These are phyloP conservation scores for Rhizopus delemar DNA, from an alignment of 371 early-diverging fungal genomes.

Conservation along the genomic window DNA sequence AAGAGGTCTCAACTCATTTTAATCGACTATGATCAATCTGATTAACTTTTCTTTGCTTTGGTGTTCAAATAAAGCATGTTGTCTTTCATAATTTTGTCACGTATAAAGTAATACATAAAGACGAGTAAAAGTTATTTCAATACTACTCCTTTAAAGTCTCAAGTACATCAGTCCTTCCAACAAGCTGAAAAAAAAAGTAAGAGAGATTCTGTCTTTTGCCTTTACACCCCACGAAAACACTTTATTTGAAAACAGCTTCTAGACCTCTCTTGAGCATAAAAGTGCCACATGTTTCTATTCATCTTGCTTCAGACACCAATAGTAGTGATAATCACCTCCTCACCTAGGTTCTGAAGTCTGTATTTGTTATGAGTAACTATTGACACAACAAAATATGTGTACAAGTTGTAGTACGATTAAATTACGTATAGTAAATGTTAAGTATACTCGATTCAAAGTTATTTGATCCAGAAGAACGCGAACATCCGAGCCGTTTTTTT, in stretches of 20 bases:
- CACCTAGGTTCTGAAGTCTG: not conserved
- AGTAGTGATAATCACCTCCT: not conserved
- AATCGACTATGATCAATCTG: too few relatives aligned
- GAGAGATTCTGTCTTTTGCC: slow-evolving; percentile 5
- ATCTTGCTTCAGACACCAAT: slow-evolving; percentile 1
- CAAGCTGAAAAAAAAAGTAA: slow-evolving; percentile 1
- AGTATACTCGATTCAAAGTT: too few relatives aligned
- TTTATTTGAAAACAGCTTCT: not conserved
- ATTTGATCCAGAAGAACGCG: too few relatives aligned
- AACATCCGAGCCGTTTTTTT: too few relatives aligned
- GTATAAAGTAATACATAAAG: too few relatives aligned
- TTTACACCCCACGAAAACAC: not conserved
- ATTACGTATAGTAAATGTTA: too few relatives aligned
- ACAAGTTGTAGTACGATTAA: not conserved
- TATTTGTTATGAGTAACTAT: slow-evolving; percentile 1
- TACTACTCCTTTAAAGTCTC: not conserved
- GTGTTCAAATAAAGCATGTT: too few relatives aligned
- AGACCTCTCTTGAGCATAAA: slow-evolving; percentile 3
- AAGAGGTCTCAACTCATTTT: too few relatives aligned
- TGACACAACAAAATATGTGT: too few relatives aligned
- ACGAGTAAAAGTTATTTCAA: not conserved
- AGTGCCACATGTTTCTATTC: not conserved
- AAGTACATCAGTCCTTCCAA: not conserved
- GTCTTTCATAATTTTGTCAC: too few relatives aligned
- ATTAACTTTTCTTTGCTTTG: too few relatives aligned